Evolutionary conservation across 2,329 filamentous ascomycete species (phyloP), one percentile per base, ranked within the genome.

Genomic region (Venturia asperata): DNA sequence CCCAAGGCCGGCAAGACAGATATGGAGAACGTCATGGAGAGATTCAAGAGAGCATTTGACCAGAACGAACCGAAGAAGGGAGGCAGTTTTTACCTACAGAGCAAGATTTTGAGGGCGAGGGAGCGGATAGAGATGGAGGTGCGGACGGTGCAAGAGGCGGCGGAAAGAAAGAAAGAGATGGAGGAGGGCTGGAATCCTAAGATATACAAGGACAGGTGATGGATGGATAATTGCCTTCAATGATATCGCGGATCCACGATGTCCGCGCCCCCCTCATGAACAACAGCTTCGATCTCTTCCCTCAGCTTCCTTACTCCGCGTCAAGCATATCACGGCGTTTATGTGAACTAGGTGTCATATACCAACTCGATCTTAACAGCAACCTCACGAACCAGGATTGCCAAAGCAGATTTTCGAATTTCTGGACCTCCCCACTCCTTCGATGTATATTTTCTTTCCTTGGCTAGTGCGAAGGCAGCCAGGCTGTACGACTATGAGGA

Each of bases 71-170:
- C 94, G 13, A 83, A 95, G 77, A 96, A 96, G 74, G 94, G 94
- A 43, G 94, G 94, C 64, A 97, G 92, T 72, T 99, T 99, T 78
- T 99, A 99, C 77, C 82, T 99, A 61, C 94, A 99, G 79, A 97
- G 93, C 82, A 99, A 99, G 80, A 86, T 99, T 65, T 79, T 97
- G 70, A 83, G 94, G 68, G 94, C 94, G 66, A 85, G 93, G 72
- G 93, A 99, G 79, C 83, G 94, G 69, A 89, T 99, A 78, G 93
- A 97, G 80, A 83, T 88, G 71, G 93, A 99, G 78, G 80, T 94
- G 49, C 83, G 87, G 69, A 86, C 89, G 66, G 84, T 87, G 67
- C 82, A 86, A 72, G 87, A 90, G 74, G 86, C 87, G 74, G 83
- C 84, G 17, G 86, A 87, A 70, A 82, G 86, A 72, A 91, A 96